Evolutionary conservation across 345 rosid genomes (phyloP).

Genomic region (Xanthoceras sorbifolium): DNA sequence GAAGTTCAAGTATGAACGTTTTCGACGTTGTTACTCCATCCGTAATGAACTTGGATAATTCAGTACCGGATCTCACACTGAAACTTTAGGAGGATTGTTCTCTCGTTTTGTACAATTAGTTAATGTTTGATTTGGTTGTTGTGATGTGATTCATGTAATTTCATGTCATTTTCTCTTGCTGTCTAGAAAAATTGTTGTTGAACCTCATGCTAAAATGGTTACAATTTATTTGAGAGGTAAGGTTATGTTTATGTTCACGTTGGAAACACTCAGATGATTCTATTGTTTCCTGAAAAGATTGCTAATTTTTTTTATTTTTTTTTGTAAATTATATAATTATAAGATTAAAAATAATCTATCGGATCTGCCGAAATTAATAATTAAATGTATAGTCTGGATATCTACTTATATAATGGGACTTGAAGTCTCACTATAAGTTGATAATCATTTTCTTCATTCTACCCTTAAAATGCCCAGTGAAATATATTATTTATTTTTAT

Average conservation of each 20-base stretch:
- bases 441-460: too few species aligned
- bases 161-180: slow-evolving; percentile 7
- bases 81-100: slow-evolving; percentile 48
- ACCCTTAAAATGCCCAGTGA: too few species aligned
- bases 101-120: slow-evolving; percentile 22
- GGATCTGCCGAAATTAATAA: too few species aligned
- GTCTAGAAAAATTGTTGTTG: not conserved
- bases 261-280: too few species aligned
- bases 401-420: too few species aligned
- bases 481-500: too few species aligned
- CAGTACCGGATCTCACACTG: slow-evolving; percentile 63
- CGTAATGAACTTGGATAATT: slow-evolving; percentile 36
- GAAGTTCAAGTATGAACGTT: slow-evolving; percentile 39
- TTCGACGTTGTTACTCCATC: slow-evolving; percentile 34
- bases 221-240: not conserved
- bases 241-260: not conserved
- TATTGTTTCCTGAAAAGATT: too few species aligned
- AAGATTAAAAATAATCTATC: too few species aligned
- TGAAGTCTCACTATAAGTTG: too few species aligned
- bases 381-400: too few species aligned
- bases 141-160: slow-evolving; percentile 14
- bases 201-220: not conserved
- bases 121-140: slow-evolving; percentile 11
- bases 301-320: too few species aligned
- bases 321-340: too few species aligned